Base-by-base conservation (phyloP, 2,329 filamentous ascomycete species). In the Colletotrichum ledebouriae region DNA sequence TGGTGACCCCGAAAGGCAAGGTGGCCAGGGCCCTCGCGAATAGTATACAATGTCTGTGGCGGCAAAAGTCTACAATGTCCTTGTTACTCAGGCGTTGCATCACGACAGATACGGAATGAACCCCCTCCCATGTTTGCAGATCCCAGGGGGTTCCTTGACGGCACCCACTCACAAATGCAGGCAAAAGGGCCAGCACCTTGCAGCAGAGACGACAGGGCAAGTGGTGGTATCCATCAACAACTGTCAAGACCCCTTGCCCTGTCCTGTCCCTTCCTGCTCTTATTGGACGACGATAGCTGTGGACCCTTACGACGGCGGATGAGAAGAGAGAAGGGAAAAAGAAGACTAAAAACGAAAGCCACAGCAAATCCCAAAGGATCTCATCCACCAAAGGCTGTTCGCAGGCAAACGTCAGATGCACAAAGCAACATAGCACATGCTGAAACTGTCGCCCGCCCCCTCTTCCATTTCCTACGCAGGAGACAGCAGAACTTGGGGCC, bases 81-180 rank as follows among this genome's bases (percentile, higher is more conserved):
- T 42, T 65, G 66, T 56, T 49, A 41, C 22, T 49, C 61, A 60
- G 61, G 66, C 49, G 66, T 68, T 60, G 66, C 65, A 68, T 61
- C 66, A 68, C 66, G 56, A 65, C 66, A 68, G 66, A 68, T 68
- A 65, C 66, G 61, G 63, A 69, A 62, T 63, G 29, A 39, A 42
- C 63, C 63, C 62, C 29, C 63, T 53, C 25, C 50, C 58, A 59
- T 50, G 61, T 65, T 55, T 65, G 66, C 55, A 65, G 66, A 68
- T 68, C 61, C 56, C 66, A 68, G 66, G 61, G 61, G 41, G 3
- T 60, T 68, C 66, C 66, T 53, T 66, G 66, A 42, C 50, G 15
- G 49, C 55, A 68, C 22, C 65, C 60, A 68, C 41, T 22, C n/a
- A 11, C n/a, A 37, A 39, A 39, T 33, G 41, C 44, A 58, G 37